Evolutionary conservation across 257 asterid species (phyloP), one percentile per base, ranked within the genome.

Genomic region (Gentiana macrophylla): DNA sequence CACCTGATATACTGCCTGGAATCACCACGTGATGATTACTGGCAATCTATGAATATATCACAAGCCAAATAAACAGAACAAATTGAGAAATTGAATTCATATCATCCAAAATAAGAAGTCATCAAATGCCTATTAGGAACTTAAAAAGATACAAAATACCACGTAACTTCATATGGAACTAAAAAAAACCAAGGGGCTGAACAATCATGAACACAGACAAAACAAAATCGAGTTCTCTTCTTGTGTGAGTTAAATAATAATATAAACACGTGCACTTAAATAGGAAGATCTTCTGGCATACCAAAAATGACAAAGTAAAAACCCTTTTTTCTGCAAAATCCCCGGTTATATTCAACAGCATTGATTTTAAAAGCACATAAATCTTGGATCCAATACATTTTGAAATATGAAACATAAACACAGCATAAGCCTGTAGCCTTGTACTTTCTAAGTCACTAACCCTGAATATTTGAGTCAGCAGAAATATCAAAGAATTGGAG

Each of bases 401-500:
- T 7, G 6, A 38, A 7, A 38, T 38, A 38, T 38, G 7, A 3
- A 38, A 38, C 44, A 38, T 38, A 38, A 38, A 4, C 4, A 7
- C 6, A 38, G 44, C 24, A 15, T 15, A 15, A 15, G 24, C 24
- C 24, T 15, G 24, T 15, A 15, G 24, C 24, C 24, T 15, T 15
- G 24, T 15, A 15, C 24, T 15, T 15, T 4, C 46, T 4, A 41
- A 41, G 46, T 41, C 5, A 41, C 80, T 57, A 51, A 91, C 96
- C 98, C 70, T 77, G 70, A 67, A 85, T 59, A 69, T 65, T 69
- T 62, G 89, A 76, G 44, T 69, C 83, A 63, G 69, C 66, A 6
- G 74, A 60, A 47, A 76, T 73, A 50, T 82, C 82, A 59, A 91
- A 79, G 70, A 95, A 87, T 59, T 84, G 84, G 9, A 91, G 93